A percentile compares a stretch with the other conserved stretches of the same genome.
These are phyloP conservation scores for Psilocybe subaeruginosa DNA, from an alignment of 768 basidiomycete genomes.

Conservation along the genomic window DNA sequence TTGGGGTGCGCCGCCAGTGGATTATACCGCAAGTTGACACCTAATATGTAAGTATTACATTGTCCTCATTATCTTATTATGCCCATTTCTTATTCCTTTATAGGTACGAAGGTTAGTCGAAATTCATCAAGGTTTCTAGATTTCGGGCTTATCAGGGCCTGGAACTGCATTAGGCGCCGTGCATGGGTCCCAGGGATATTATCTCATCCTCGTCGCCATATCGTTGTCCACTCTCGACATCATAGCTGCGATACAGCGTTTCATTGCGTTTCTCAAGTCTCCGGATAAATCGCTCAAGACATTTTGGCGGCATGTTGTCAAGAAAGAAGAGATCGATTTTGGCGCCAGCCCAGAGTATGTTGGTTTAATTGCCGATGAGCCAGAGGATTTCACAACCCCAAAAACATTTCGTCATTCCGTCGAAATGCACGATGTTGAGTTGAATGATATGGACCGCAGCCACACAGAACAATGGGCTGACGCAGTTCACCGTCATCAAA, in stretches of 20 bases:
- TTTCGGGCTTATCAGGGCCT: not conserved
- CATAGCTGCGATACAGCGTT: conserved; percentile 48
- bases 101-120: conserved; percentile 67
- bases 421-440: conserved; percentile 29
- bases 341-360: conserved; percentile 53
- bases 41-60: conserved; percentile 68
- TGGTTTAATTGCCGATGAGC: conserved; percentile 55
- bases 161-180: conserved; percentile 36
- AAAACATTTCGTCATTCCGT: conserved; percentile 40
- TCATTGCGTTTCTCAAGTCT: conserved; percentile 48
- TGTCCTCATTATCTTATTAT: conserved; percentile 1
- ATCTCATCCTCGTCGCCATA: conserved; percentile 40
- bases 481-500: conserved; percentile 43
- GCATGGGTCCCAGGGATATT: conserved; percentile 68
- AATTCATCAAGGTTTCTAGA: not conserved
- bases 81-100: conserved; percentile 3
- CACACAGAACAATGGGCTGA: conserved; percentile 60
- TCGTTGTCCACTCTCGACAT: conserved; percentile 54
- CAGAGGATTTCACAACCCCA: conserved; percentile 53
- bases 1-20: conserved; percentile 71
- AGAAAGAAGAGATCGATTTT: conserved; percentile 35
- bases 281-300: conserved; percentile 47
- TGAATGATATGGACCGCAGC: conserved; percentile 31
- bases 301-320: conserved; percentile 64
- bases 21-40: conserved; percentile 78